A percentile compares a stretch with the other conserved stretches of the same genome.
phyloP scores from a whole-genome alignment of 2,329 filamentous ascomycete species.

The Aaosphaeria pasadenensis region DNA sequence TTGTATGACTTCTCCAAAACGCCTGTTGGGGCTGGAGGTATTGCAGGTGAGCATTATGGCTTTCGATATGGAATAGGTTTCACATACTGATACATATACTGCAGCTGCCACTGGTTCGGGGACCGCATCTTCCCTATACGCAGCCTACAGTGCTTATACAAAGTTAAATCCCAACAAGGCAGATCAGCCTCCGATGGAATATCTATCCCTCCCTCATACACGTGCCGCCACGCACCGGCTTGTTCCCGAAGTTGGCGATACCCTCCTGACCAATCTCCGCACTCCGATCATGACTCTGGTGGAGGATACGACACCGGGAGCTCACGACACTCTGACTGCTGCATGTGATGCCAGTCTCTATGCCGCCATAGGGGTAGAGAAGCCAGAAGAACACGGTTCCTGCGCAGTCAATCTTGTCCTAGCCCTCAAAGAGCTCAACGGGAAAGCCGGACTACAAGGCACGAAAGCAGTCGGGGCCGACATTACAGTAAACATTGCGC shows the following conservation, averaged over 20 bases:
- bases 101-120: slow-evolving; percentile 46
- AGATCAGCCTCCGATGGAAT: slow-evolving; percentile 43
- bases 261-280: slow-evolving; percentile 45
- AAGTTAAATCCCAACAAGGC: slow-evolving; percentile 27
- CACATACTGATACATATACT: background rate
- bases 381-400: slow-evolving; percentile 45
- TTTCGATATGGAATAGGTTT: background rate
- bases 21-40: slow-evolving; percentile 47
- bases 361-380: slow-evolving; percentile 39
- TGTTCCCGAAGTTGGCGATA: slow-evolving; percentile 40
- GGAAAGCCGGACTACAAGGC: slow-evolving; percentile 45
- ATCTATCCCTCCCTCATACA: slow-evolving; percentile 46
- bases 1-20: slow-evolving; percentile 51
- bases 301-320: slow-evolving; percentile 44
- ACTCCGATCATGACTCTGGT: slow-evolving; percentile 46
- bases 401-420: slow-evolving; percentile 51
- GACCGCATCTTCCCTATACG: slow-evolving; percentile 47
- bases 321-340: slow-evolving; percentile 48
- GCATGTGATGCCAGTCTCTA: slow-evolving; percentile 48
- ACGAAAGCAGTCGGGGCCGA: slow-evolving; percentile 46
- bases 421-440: slow-evolving; percentile 48
- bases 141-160: slow-evolving; percentile 48
- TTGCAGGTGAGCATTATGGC: slow-evolving; percentile 33
- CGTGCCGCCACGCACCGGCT: slow-evolving; percentile 42
- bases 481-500: slow-evolving; percentile 47